Base-by-base conservation (phyloP, 2,329 filamentous ascomycete species). In the Fusarium xylarioides region DNA sequence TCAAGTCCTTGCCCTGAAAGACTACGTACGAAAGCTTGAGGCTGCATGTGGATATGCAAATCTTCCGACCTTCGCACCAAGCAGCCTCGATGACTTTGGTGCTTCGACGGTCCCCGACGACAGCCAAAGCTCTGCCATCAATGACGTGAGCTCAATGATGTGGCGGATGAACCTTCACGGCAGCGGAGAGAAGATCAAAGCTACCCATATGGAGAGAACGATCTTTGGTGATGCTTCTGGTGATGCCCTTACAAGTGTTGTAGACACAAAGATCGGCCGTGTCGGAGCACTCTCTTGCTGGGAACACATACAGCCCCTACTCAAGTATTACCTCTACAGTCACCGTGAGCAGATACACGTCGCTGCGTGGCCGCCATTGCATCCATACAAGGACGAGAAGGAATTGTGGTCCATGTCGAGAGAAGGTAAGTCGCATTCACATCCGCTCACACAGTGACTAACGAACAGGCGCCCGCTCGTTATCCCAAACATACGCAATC, bases 181-280 rank as follows among this genome's bases (percentile, higher is more conserved):
- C 5, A 42, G 26, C 1, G 54, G 54, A 16, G 54, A 61, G 26
- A 88, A 88, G 78, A 79, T 87, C 67, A 88, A 88, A 73, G 82
- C 86, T 0, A 88, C 85, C 0, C 85, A 88, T 58, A 83, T 88
- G 78, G 86, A 88, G 77, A 81, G 85, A 1, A 85, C 83, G 7
- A 71, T 87, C 23, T 88, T 83, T 46, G 86, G 86, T 1, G 86
- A 88, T 56, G 47, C 55, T 10, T 62, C 63, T 4, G 66, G 55
- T 1, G 47, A 68, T 30, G 50, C 55, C 5, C 56, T 68, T 5
- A 55, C 43, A 0, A 68, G 56, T 6, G 63, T 68, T 10, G 63
- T 30, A 0, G 42, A 68, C 2, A 61, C 55, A 7, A 15, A 18
- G 2, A 7, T 56, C 0, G 63, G 55, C 5, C 47, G 47, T 4